Base-by-base conservation (phyloP, 305 asterid species). In the Nicotiana rustica region DNA sequence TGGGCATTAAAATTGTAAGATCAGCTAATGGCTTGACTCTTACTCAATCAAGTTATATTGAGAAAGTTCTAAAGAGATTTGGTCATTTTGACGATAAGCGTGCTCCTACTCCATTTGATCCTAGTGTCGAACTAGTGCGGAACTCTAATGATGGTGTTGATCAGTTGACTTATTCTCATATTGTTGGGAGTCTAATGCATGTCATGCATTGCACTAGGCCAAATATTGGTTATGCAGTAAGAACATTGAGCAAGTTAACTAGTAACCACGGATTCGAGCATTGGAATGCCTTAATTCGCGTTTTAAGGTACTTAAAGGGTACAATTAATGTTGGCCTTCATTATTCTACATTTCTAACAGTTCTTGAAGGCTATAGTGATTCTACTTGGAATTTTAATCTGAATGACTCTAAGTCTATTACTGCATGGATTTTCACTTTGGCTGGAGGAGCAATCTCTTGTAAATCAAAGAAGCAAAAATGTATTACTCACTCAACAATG, bases 21-120 rank as follows among this genome's bases (percentile, higher is more conserved):
- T 56, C 68, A 41, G 4, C 10, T 73, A 6, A 64, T 35, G 19
- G 36, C 14, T 61, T 64, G n/a, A 15, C 29, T 31, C 2, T 14
- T 5, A 13, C 55, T 41, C 7, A 36, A 1, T 38, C 57, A 10
- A 18, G 13, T 0, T 41, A 67, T 59, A 6, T 67, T 12, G 80
- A 77, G 31, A 38, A 12, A 18, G 67, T 8, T 55, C 81, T 1
- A 47, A 31, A 52, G 2, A 67, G 79, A 5, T 77, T 83, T 29
- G 18, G 10, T 10, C 25, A 56, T 56, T 67, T 12, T 68, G 66
- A 84, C 4, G 38, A 0, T 13, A 79, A 41, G 19, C 10, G 2
- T 60, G 76, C 60, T 0, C 59, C 60, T 21, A 82, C 69, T 3
- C 77, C 70, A 9, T 77, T 77, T 67, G 78, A 31, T 77, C 17